Evolutionary conservation across 2,329 filamentous ascomycete species (phyloP), one percentile per base, ranked within the genome.

Genomic region (Claviceps quebecensis): DNA sequence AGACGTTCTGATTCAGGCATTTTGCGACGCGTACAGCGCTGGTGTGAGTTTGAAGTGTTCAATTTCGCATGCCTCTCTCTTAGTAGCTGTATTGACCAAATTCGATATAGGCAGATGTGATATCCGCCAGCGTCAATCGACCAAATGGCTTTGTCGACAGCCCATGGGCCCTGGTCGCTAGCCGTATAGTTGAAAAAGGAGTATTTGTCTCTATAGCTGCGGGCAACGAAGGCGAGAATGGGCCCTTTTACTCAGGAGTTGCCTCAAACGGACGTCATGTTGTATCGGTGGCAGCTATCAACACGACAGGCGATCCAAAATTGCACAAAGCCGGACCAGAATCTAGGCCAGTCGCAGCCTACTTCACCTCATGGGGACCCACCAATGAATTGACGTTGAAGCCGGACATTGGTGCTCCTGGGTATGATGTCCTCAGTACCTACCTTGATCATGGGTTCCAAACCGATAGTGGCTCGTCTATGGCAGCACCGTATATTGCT

Each of bases 401-500:
- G 56, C 74, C 75, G 4, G 70, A 78, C 47, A 62, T 78, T 47
- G 68, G 69, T 14, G 69, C 72, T 0, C 74, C 74, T 1, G 74
- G 75, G 13, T 69, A 68, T 48, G 63, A 69, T 34, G 75, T 80
- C 46, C 65, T 74, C 50, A 76, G 72, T 44, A 77, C 75, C 2
- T 71, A 69, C 45, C 66, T 70, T 1, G 61, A 69, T 23, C 63
- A 65, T 23, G 56, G 53, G 9, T 80, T 75, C 54, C 68, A 67
- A 14, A 63, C 72, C 6, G 63, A 74, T 50, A 72, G 69, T 45
- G 77, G 77, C 45, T 80, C 77, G 0, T 78, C 74, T 1, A 79
- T 80, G 76, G 71, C 76, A 1, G 71, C 71, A 5, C 76, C 76
- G 0, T 76, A 76, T 52, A 65, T 76, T 23, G 73, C 75, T 39